phyloP scores from a whole-genome alignment of 257 asterid species.

The Fraxinus quadrangulata region DNA sequence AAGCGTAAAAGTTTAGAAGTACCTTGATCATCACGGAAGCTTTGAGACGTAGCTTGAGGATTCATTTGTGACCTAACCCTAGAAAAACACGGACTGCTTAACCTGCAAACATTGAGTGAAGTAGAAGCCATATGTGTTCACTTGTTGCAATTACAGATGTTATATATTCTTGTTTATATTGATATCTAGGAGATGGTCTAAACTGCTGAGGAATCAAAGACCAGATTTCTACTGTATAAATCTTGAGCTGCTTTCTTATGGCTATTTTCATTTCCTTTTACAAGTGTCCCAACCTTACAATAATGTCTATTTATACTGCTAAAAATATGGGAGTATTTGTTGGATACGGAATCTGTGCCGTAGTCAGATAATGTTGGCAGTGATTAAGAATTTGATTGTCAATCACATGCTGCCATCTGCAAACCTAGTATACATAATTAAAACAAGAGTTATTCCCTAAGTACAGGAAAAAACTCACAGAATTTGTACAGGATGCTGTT shows the following conservation, averaged over 20 bases:
- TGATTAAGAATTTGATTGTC: constrained; percentile 1
- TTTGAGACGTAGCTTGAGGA: constrained; percentile 36
- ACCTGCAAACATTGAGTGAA: constrained; percentile 19
- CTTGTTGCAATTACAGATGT: background rate
- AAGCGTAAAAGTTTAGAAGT: background rate
- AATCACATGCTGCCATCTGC: constrained; percentile 21
- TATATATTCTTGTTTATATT: background rate
- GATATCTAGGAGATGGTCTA: background rate
- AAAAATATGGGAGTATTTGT: background rate
- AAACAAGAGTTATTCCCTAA: too few relatives aligned
- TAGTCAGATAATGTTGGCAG: background rate
- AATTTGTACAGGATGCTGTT: too few relatives aligned
- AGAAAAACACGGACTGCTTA: constrained; percentile 18
- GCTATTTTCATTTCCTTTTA: background rate
- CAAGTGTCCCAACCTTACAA: background rate
- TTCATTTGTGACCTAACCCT: constrained; percentile 29
- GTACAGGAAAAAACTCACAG: too few relatives aligned
- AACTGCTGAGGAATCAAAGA: background rate
- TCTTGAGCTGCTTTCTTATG: background rate
- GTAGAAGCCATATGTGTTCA: constrained; percentile 28
- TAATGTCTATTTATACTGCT: constrained; percentile 2
- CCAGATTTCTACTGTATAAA: background rate
- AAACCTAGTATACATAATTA: background rate
- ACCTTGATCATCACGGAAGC: constrained; percentile 34
- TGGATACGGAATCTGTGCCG: background rate